Evolutionary conservation across 805 yeast species (phyloP).

Genomic region (Candida germanica): DNA sequence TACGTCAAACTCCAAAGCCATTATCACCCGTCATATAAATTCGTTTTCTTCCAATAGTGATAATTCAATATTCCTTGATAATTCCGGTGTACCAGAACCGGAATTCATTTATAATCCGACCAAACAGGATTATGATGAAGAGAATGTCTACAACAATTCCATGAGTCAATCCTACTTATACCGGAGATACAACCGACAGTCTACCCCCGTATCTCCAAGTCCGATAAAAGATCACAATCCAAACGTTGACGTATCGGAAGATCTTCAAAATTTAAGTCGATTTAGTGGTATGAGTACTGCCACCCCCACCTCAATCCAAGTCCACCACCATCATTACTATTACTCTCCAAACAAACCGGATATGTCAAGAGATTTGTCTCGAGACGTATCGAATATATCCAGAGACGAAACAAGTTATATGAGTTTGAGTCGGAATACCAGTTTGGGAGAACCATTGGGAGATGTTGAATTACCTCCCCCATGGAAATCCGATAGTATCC

Average conservation of each 20-base stretch:
- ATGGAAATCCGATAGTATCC: conserved; percentile 52
- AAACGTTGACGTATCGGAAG: neutral
- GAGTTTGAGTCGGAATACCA: conserved; percentile 4
- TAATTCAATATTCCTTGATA: conserved; percentile 8
- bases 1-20: conserved; percentile 10
- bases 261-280: neutral
- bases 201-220: conserved; percentile 2
- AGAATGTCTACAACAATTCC: conserved; percentile 6
- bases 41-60: conserved; percentile 15
- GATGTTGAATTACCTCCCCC: conserved; percentile 48
- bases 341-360: conserved; percentile 11
- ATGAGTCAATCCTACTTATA: conserved; percentile 16
- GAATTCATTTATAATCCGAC: conserved; percentile 18
- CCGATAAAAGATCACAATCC: neutral
- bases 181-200: conserved; percentile 10
- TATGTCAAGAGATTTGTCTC: too few species aligned
- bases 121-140: conserved; percentile 16
- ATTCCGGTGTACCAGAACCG: conserved; percentile 3
- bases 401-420: conserved; percentile 5
- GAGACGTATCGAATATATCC: neutral
- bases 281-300: conserved; percentile 2
- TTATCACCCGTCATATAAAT: conserved; percentile 13
- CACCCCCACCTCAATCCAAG: conserved; percentile 14
- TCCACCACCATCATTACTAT: conserved; percentile 50
- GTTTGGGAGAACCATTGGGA: neutral